Percentiles rank a stretch among this genome's conserved stretches.
Evolutionary conservation across 139 green algal species (phyloP).

Genomic region (Zygnema cylindricum): DNA sequence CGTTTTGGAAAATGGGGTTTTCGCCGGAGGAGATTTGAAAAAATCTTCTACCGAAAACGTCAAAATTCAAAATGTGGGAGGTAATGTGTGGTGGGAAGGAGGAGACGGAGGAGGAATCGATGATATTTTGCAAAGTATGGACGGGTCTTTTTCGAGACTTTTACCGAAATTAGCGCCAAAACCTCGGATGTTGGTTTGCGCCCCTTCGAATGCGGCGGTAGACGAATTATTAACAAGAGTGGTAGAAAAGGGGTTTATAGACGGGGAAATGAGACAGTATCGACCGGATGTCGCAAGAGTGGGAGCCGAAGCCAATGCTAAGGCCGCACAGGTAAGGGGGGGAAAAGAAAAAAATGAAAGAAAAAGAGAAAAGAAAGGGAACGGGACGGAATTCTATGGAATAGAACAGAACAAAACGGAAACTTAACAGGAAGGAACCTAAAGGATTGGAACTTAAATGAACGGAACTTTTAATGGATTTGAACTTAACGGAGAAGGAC

Average conservation of each 20-base stretch:
- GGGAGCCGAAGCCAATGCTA: constrained; percentile 12
- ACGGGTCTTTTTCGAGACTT: background rate
- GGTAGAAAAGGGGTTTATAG: constrained; percentile 75
- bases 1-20: background rate
- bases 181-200: constrained; percentile 84
- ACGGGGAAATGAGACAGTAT: constrained; percentile 60
- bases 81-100: background rate
- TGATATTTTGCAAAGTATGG: no score
- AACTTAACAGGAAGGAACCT: no score
- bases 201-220: constrained; percentile 91
- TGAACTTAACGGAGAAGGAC: no score
- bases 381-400: background rate
- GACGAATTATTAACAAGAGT: constrained; percentile 93
- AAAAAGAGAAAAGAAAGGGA: background rate
- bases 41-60: background rate
- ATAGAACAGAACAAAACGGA: background rate
- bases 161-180: constrained; percentile 15
- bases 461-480: no score
- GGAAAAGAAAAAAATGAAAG: no score
- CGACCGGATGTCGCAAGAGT: constrained; percentile 49
- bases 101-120: background rate
- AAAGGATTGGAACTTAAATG: no score
- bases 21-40: background rate
- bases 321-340: constrained; percentile 25
- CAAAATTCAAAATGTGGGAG: constrained; percentile 4